Percentiles rank a stretch among this genome's conserved stretches.
These are phyloP conservation scores for Polyplosphaeria fusca DNA, from an alignment of 495 filamentous ascomycete genomes.

Conservation along the genomic window DNA sequence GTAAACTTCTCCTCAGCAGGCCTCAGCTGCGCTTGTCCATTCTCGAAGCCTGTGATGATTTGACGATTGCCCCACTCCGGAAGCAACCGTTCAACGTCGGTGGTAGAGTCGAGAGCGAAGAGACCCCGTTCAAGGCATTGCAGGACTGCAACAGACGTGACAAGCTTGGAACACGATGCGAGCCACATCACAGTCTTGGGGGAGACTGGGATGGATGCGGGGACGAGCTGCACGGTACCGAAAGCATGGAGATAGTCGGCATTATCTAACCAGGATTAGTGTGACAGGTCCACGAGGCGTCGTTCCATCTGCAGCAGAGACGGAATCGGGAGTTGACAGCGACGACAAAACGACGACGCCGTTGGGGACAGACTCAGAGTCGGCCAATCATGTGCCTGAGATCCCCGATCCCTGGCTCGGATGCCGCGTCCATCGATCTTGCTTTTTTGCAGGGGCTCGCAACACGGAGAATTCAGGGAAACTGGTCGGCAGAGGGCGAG, in stretches of 20 bases:
- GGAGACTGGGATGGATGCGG: slow-evolving; percentile 10
- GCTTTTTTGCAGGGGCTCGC: neutral
- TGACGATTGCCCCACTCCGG: slow-evolving; percentile 32
- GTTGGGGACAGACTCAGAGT: neutral
- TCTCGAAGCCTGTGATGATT: slow-evolving; percentile 33
- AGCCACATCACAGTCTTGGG: slow-evolving; percentile 14
- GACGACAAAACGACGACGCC: no score
- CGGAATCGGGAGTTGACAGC: slow-evolving; percentile 2
- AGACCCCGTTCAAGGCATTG: slow-evolving; percentile 26
- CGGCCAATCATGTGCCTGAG: neutral
- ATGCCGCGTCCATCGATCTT: neutral
- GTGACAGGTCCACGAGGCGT: neutral
- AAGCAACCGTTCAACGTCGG: slow-evolving; percentile 21
- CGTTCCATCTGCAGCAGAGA: slow-evolving; percentile 2
- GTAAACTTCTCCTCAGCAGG: slow-evolving; percentile 30
- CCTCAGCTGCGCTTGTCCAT: slow-evolving; percentile 13
- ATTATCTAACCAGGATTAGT: neutral
- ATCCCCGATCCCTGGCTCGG: no score
- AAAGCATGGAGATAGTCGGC: slow-evolving; percentile 8
- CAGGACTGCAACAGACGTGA: slow-evolving; percentile 19
- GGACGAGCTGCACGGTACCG: slow-evolving; percentile 10
- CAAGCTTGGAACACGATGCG: slow-evolving; percentile 25
- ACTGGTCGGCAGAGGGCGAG: neutral
- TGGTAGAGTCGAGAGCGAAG: slow-evolving; percentile 11
- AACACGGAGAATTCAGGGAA: neutral